A percentile compares a stretch with the other conserved stretches of the same genome.
Conservation (phyloP, 1,284 basidiomycete genomes). For the Cryptococcus maquisensis region DNA sequence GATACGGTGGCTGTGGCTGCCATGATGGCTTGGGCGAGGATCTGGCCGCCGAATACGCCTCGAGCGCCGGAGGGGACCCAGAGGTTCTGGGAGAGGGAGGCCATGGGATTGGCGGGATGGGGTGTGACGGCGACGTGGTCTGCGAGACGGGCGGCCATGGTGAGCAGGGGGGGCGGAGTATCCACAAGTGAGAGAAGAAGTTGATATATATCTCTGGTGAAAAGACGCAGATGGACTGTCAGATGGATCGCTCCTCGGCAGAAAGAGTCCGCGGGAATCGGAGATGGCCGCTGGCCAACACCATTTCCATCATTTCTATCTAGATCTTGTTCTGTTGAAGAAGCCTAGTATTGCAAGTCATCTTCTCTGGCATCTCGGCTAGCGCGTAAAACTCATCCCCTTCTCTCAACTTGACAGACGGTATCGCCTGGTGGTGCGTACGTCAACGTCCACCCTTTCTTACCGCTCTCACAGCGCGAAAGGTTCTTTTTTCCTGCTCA, state of each 20-base stretch:
- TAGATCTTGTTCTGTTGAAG: too few relatives aligned
- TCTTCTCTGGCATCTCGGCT: too few relatives aligned
- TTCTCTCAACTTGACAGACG: too few relatives aligned
- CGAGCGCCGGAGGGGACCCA: slow-evolving; percentile 63
- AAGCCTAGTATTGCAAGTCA: too few relatives aligned
- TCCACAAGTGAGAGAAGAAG: neutral
- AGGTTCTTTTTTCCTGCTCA: too few relatives aligned
- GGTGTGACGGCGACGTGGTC: neutral
- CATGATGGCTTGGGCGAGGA: slow-evolving; percentile 79
- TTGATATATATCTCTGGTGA: neutral
- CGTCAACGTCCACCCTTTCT: too few relatives aligned
- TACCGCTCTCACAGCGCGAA: too few relatives aligned
- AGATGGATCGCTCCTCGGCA: neutral
- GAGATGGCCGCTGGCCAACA: too few relatives aligned
- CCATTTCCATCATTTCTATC: too few relatives aligned
- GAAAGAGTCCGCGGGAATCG: neutral
- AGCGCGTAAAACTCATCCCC: too few relatives aligned
- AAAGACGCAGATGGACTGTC: neutral
- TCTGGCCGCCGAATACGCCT: slow-evolving; percentile 80
- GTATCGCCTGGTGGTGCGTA: too few relatives aligned
- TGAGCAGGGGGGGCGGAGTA: neutral
- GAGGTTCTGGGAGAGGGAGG: slow-evolving; percentile 58
- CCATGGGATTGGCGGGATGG: neutral
- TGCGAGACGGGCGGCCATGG: neutral
- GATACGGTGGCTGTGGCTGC: slow-evolving; percentile 72